phyloP scores from a whole-genome alignment of 192 early-diverging fungal species.

The Fimicolochytrium jonesii region DNA sequence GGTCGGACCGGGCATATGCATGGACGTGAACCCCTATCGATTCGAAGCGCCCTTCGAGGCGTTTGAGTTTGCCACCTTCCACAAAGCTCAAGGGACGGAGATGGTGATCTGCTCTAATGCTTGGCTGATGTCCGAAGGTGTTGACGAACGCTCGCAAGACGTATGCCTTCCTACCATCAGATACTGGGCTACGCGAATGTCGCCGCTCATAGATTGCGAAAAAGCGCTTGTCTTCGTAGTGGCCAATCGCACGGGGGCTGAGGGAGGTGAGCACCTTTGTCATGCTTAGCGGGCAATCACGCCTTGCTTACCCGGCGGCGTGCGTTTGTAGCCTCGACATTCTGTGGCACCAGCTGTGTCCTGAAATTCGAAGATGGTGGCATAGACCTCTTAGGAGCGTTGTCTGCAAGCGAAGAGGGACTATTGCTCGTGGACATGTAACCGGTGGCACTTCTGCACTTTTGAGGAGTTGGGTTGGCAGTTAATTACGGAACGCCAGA shows the following conservation, averaged over 20 bases:
- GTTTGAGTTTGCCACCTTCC: constrained; percentile 69
- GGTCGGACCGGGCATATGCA: constrained; percentile 78
- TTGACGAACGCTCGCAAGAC: neutral
- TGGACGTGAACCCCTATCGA: constrained; percentile 78
- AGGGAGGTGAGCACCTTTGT: neutral
- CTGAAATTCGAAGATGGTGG: neutral
- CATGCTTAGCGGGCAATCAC: neutral
- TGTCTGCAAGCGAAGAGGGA: constrained; percentile 3
- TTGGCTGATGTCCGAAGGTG: constrained; percentile 50
- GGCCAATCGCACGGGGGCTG: constrained; percentile 4
- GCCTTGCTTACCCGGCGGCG: neutral
- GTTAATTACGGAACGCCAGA: no score
- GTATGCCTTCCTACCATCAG: neutral
- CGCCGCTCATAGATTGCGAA: neutral
- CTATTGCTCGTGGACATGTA: constrained; percentile 8
- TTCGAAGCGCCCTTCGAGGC: constrained; percentile 60
- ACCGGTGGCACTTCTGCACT: no score
- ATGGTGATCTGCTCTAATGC: constrained; percentile 65
- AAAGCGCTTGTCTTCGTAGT: neutral
- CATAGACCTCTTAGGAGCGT: neutral
- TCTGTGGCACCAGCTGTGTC: constrained; percentile 9
- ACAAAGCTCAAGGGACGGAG: constrained; percentile 40
- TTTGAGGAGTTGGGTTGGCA: no score
- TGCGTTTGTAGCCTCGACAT: neutral
- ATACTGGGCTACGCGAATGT: constrained; percentile 14